Evolutionary conservation across 768 basidiomycete genomes (phyloP).

Genomic region (Termitomyces sp.): DNA sequence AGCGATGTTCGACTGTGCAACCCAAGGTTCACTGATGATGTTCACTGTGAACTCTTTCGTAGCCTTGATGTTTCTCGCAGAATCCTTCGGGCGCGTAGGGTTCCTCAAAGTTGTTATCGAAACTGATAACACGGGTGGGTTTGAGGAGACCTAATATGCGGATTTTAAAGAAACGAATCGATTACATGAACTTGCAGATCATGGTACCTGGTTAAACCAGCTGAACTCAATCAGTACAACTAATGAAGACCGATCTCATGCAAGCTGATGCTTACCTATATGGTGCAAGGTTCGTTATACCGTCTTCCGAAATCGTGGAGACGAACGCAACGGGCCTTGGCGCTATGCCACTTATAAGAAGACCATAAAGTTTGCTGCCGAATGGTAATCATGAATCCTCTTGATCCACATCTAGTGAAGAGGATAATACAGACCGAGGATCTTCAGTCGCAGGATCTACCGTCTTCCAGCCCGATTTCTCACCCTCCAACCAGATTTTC

Average conservation of each 20-base stretch:
- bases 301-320: slow-evolving; percentile 49
- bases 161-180: slow-evolving; percentile 12
- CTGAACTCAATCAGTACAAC: slow-evolving; percentile 21
- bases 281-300: slow-evolving; percentile 54
- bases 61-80: slow-evolving; percentile 53
- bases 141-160: slow-evolving; percentile 40
- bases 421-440: slow-evolving; percentile 19
- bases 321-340: slow-evolving; percentile 71
- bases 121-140: slow-evolving; percentile 64
- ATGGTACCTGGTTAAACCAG: slow-evolving; percentile 31
- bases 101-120: slow-evolving; percentile 15
- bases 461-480: slow-evolving; percentile 33
- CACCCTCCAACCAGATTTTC: slow-evolving; percentile 35
- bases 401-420: background rate
- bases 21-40: slow-evolving; percentile 68
- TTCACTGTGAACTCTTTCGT: slow-evolving; percentile 69
- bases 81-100: slow-evolving; percentile 41
- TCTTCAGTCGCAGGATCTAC: slow-evolving; percentile 29
- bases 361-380: slow-evolving; percentile 32
- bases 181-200: background rate
- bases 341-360: slow-evolving; percentile 47
- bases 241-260: background rate
- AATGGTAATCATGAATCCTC: background rate
- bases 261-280: slow-evolving; percentile 30
- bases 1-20: slow-evolving; percentile 48